Evolutionary conservation across 768 basidiomycete genomes (phyloP), one percentile per base, ranked within the genome.

Genomic region (Holtermanniella nyarrowii): DNA sequence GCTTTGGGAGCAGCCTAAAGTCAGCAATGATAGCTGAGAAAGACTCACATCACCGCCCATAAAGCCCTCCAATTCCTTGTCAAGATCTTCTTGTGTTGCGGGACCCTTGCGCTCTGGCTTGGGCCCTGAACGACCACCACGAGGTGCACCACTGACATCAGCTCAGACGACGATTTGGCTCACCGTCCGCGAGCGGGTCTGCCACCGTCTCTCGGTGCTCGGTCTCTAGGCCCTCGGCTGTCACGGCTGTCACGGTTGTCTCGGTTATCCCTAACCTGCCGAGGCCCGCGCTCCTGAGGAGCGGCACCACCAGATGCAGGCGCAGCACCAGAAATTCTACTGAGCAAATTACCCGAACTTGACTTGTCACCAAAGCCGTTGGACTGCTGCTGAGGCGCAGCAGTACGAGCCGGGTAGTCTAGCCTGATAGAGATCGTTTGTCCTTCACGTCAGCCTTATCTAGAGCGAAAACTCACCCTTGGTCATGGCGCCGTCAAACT

Each of bases 401-500:
- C n/a, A n/a, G 58, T 41, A 20, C 40, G 44, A 41, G 54, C 45
- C 21, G 65, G 66, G 1, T 61, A 57, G 2, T 63, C 46, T 7
- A 68, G 57, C 16, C 55, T 50, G 44, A 68, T 68, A 10, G 66
- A 61, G 48, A 68, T 68, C 1, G 66, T 65, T 55, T 68, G 63
- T 21, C 66, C 65, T 67, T 27, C 22, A 20, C 18, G 39, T 49
- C 42, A 53, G 51, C 21, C 25, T 18, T 18, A n/a, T 48, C 14
- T 5, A 43, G 4, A 51, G 49, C 44, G 24, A n/a, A 20, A 25
- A 45, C 59, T 23, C 71, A 90, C 90, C 87, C 75, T 88, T 93
- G 26, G 88, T 87, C 55, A 88, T 77, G 60, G 86, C 83, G 42
- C 88, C 88, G 65, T 89, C 79, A 53, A 84, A 85, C 58, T 86